Evolutionary conservation across 371 early-diverging fungal genomes (phyloP), one percentile per base, ranked within the genome.

Genomic region (Polyrhizophydium stewartii): DNA sequence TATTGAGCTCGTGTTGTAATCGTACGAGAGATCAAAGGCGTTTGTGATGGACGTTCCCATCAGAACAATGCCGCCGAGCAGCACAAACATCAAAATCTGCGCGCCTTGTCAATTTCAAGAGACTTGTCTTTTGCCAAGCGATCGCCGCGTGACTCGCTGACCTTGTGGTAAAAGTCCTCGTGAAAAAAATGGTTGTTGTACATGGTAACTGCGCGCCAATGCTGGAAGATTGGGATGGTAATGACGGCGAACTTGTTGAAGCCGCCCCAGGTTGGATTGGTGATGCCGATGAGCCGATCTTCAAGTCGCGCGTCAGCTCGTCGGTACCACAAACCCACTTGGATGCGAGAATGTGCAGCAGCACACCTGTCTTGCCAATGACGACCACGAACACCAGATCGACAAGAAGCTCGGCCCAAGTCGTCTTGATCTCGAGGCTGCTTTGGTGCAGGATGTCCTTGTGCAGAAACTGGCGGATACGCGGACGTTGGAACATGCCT

Each of bases 361-460:
- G 33, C 7, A 41, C 1, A 1, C 60, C 58, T 1, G 63, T 46
- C 47, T 63, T 61, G 17, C 35, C 46, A 33, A 66, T 35, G 41
- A 55, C 55, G n/a, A 56, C 71, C 19, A 64, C 64, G 52, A 64
- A 70, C 7, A 70, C 50, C 21, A 70, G 59, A 47, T 70, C 71
- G 13, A 59, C n/a, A 47, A 70, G 66, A 17, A 70, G 56, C 57
- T 70, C 71, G 22, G 10, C 24, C 71, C 71, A 70, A 2, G 47
- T 31, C 9, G 59, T 38, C 28, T 61, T 37, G 25, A 49, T 19
- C 21, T 66, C 56, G 1, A 66, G 45, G 2, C 52, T n/a, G 24
- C 56, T 52, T 17, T 67, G 46, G 55, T 70, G 65, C 21, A 70
- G 55, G 6, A 66, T 50, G 43, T 31, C 30, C 27, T 40, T 41